Evolutionary conservation across 1,284 basidiomycete genomes (phyloP), one percentile per base, ranked within the genome.

Genomic region (Rhizoctonia solani): DNA sequence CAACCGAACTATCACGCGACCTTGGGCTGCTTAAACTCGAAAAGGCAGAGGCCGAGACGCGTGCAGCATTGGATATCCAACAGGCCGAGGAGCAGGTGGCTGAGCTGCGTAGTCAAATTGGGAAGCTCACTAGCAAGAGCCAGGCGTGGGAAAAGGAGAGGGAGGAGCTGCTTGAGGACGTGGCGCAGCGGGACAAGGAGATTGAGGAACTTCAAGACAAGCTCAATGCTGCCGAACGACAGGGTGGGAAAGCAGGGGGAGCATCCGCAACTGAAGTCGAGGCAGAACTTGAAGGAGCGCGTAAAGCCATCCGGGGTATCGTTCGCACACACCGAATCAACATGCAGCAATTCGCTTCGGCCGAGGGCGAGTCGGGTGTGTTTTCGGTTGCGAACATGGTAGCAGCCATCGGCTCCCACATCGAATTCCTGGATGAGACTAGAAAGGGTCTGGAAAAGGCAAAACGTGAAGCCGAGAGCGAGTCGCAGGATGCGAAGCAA

Each of bases 21-120:
- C 72, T 88, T 44, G 82, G 84, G 8, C 76, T 85, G 68, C 75
- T 87, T 46, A 79, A 78, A 67, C 73, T 86, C 56, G 89, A 90
- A 74, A 88, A 86, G 76, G 81, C 85, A 63, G 81, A 87, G 69
- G 76, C 87, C 8, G 85, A 88, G 74, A 85, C 85, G 2, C 80
- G 80, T 67, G 80, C 88, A 77, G 79, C 80, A 1, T 78, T 87
- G 76, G 87, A 90, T 68, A 75, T 89, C 39, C 85, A 88, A 73
- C 81, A 76, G 58, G 83, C 87, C 0, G 83, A 87, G 74, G 87
- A 70, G 54, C 85, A 81, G 19, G 83, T 87, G 46, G 75, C 77
- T 25, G 81, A 84, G 3, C 73, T 90, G 55, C 85, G 89, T 73
- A 79, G 81, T 72, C 87, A 92, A 72, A 74, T 87, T 30, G 80